Conservation (phyloP, 1,284 basidiomycete species). For the Porogramme epimiltina region DNA sequence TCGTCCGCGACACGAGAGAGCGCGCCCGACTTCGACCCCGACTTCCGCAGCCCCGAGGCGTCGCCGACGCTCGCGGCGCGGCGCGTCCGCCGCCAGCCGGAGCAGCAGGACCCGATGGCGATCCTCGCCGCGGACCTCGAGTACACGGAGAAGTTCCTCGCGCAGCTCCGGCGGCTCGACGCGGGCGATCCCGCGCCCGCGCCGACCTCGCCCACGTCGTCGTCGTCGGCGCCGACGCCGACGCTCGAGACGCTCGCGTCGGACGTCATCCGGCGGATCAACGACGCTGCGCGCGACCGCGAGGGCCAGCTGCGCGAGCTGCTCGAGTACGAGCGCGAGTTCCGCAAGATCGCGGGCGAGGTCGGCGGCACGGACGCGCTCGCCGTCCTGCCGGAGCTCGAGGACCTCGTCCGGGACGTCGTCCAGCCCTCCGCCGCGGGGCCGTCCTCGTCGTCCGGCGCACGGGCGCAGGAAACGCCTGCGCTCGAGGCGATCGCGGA, state of each 20-base stretch:
- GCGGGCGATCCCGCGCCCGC: conserved; percentile 42
- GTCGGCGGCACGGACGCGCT: conserved; percentile 76
- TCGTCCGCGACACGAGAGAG: conserved; percentile 27
- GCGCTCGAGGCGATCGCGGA: conserved; percentile 48
- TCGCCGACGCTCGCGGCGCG: conserved; percentile 32
- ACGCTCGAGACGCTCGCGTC: conserved; percentile 69
- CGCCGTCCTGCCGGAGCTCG: conserved; percentile 65
- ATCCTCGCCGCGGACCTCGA: conserved; percentile 71
- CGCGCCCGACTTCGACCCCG: conserved; percentile 42
- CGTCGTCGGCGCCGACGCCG: conserved; percentile 37
- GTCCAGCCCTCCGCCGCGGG: conserved; percentile 1
- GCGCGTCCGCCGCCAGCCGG: conserved; percentile 30
- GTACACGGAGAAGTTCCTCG: conserved; percentile 75
- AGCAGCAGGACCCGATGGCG: conserved; percentile 70
- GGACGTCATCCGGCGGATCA: conserved; percentile 75
- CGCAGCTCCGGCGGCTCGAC: conserved; percentile 70
- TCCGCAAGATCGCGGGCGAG: conserved; percentile 74
- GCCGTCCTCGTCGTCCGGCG: conserved; percentile 5
- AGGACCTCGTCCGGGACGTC: conserved; percentile 46
- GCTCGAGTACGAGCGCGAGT: conserved; percentile 75
- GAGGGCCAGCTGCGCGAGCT: conserved; percentile 78
- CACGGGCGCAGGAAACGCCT: conserved; percentile 18
- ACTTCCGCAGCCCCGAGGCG: conserved; percentile 42
- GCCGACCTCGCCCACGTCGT: not conserved
- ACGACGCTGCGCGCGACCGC: conserved; percentile 72